phyloP scores from a whole-genome alignment of 2,329 filamentous ascomycete species.

The Fusarium neocosmosporiellum region DNA sequence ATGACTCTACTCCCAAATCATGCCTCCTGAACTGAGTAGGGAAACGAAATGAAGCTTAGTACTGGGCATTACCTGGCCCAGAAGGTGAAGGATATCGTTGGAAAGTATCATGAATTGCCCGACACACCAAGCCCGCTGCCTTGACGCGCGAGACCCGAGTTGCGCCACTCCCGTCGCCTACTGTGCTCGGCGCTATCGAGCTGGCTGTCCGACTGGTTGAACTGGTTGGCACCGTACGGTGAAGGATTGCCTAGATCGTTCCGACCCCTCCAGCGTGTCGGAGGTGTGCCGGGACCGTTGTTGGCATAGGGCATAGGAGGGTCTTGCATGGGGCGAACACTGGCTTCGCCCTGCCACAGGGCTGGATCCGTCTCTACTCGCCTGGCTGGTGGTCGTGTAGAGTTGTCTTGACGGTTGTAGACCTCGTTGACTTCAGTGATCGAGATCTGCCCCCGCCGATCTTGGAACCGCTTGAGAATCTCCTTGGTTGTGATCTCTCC shows the following conservation, averaged over 20 bases:
- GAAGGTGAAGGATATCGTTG: slow-evolving; percentile 30
- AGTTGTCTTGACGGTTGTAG: slow-evolving; percentile 68
- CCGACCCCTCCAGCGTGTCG: slow-evolving; percentile 60
- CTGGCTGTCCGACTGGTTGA: slow-evolving; percentile 57
- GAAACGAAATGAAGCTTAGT: slow-evolving; percentile 33
- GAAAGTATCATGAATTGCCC: slow-evolving; percentile 51
- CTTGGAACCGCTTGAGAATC: slow-evolving; percentile 92
- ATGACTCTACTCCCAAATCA: slow-evolving; percentile 49
- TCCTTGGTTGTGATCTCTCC: slow-evolving; percentile 96
- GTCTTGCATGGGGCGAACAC: slow-evolving; percentile 81
- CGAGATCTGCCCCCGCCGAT: slow-evolving; percentile 73
- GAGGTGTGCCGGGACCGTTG: slow-evolving; percentile 59
- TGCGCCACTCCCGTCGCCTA: slow-evolving; percentile 67
- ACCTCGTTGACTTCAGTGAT: slow-evolving; percentile 69
- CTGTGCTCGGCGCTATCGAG: slow-evolving; percentile 54
- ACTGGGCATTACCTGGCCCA: slow-evolving; percentile 27
- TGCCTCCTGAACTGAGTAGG: slow-evolving; percentile 41
- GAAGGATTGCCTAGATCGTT: slow-evolving; percentile 57
- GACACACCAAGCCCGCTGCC: slow-evolving; percentile 63
- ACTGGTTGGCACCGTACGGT: slow-evolving; percentile 57
- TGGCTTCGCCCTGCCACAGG: slow-evolving; percentile 84
- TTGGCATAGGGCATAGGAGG: slow-evolving; percentile 56
- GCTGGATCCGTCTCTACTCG: slow-evolving; percentile 90
- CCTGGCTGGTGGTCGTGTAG: slow-evolving; percentile 64
- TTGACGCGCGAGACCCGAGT: slow-evolving; percentile 65